Evolutionary conservation across 208 protist genomes (phyloP).

Genomic region (Acanthamoeba healyi): DNA sequence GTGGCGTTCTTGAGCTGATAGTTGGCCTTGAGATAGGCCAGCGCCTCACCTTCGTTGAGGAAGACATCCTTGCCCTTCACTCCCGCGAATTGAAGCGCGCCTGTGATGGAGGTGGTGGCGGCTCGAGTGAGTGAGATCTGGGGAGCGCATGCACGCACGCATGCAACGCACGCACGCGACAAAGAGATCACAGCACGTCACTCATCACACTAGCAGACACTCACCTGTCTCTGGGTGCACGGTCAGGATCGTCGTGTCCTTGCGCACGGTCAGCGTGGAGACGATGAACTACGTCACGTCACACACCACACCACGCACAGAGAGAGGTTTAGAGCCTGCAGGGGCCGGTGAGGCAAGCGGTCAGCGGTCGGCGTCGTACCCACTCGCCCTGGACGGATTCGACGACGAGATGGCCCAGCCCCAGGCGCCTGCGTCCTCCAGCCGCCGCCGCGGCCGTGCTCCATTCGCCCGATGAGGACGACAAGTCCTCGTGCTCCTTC

Average conservation of each 20-base stretch:
- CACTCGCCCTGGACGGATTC: constrained; percentile 26
- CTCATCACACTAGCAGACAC: constrained; percentile 54
- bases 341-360: too few relatives aligned
- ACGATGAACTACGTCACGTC: constrained; percentile 90
- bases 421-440: neutral
- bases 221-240: constrained; percentile 85
- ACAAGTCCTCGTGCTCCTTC: neutral
- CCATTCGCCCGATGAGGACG: constrained; percentile 23
- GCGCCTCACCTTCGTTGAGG: constrained; percentile 78
- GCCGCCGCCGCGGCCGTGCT: neutral
- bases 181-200: too few relatives aligned
- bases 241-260: constrained; percentile 88
- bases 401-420: constrained; percentile 31
- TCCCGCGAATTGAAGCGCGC: constrained; percentile 48
- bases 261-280: constrained; percentile 81
- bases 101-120: neutral
- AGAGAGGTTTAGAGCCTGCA: neutral
- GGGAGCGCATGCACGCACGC: too few relatives aligned
- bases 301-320: too few relatives aligned
- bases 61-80: constrained; percentile 82
- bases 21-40: constrained; percentile 41
- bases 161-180: too few relatives aligned
- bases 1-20: constrained; percentile 80
- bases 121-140: constrained; percentile 51
- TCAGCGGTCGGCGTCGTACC: too few relatives aligned